Percentiles rank a stretch among this genome's conserved stretches.
Evolutionary conservation across 495 filamentous ascomycete genomes (phyloP).

Genomic region (Hypoxylon lenormandii): DNA sequence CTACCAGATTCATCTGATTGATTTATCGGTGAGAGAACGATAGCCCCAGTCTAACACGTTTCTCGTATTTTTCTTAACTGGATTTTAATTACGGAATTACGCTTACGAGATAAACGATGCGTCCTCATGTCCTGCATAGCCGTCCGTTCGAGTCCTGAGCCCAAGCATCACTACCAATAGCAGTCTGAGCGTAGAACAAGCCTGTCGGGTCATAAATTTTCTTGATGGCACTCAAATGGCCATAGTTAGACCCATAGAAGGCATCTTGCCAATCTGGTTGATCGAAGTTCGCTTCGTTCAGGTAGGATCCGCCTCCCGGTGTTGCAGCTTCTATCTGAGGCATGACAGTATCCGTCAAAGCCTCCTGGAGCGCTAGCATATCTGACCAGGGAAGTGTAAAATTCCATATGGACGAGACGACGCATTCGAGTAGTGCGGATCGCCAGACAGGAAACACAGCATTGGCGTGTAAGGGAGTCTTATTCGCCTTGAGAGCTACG

Average conservation of each 20-base stretch:
- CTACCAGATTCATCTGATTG: no score
- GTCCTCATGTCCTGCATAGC: conserved; percentile 48
- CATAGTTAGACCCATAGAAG: conserved; percentile 65
- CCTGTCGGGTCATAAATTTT: conserved; percentile 61
- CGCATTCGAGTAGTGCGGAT: no score
- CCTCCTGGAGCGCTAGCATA: conserved; percentile 31
- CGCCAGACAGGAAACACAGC: no score
- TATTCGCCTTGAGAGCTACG: no score
- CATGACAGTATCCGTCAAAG: conserved; percentile 43
- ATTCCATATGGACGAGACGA: no score
- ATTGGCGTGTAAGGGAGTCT: no score
- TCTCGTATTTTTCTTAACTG: no score
- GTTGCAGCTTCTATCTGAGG: conserved; percentile 58
- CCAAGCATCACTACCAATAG: conserved; percentile 63
- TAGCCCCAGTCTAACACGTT: no score
- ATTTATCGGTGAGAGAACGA: no score
- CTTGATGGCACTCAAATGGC: conserved; percentile 56
- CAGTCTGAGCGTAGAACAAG: conserved; percentile 61
- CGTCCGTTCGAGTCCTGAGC: conserved; percentile 37
- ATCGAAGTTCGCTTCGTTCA: conserved; percentile 62
- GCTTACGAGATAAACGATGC: no score
- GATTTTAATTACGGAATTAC: no score
- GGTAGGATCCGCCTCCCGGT: conserved; percentile 58
- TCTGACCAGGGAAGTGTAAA: no score
- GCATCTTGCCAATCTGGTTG: conserved; percentile 61